Base-by-base conservation (phyloP, 148 eudicot genomes). In the Gaultheria prostrata region DNA sequence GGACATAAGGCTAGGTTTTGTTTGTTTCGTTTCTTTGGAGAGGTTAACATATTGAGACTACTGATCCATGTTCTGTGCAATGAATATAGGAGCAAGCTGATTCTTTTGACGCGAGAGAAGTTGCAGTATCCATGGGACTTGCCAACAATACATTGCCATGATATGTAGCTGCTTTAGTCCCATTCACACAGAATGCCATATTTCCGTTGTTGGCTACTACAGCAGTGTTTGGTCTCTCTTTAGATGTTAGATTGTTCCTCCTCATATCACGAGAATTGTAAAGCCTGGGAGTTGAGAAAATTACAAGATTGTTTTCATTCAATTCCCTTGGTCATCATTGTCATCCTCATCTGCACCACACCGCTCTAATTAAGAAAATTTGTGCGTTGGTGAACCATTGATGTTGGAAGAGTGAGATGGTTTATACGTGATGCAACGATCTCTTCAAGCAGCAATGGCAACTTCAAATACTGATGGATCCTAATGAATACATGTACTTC, bases 71-170 rank as follows among this genome's bases (percentile, higher is more conserved):
- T 81, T 81, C 15, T 76, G 45, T 85, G 33, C 18, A 77, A 83
- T 83, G 82, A 43, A 53, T 88, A 50, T 89, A 91, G 93, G 93
- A 83, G 80, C 91, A 91, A 88, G 91, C 88, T 67, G 91, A 91
- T 83, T 61, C 85, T 77, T 83, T 84, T 69, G 70, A 87, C 70
- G 88, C 89, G 26, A 88, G 87, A 79, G 93, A 91, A 85, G 81
- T 88, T 77, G 91, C 88, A n/a, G 90, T 76, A 77, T 89, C 93
- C n/a, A 91, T 91, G 93, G 91, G 91, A 30, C 87, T 89, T 74
- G 86, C 35, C n/a, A 89, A 89, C 84, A 75, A 24, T 72, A 85
- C 89, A 12, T 77, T 89, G 53, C 90, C 86, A 39, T 89, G 87
- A 85, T 21, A 43, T 39, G 15, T 13, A 43, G 11, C 76, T 69